Evolutionary conservation across 192 early-diverging fungal species (phyloP).

Genomic region (Globomyces pollinis-pini): DNA sequence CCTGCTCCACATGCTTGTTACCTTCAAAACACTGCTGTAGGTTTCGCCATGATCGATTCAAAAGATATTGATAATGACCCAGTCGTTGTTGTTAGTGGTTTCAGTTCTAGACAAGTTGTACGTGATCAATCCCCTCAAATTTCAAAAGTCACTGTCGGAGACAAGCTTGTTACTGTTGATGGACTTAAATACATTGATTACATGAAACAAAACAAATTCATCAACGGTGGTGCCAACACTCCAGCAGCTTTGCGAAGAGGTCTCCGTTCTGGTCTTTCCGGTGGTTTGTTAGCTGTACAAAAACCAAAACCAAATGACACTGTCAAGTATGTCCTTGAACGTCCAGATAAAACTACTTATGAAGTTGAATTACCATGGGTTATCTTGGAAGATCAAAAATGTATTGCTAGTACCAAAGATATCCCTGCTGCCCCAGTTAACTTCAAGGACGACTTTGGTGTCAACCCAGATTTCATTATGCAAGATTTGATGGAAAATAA

Average conservation of each 20-base stretch:
- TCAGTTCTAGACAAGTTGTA: background rate
- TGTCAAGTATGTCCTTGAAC: constrained; percentile 4
- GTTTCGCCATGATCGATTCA: constrained; percentile 10
- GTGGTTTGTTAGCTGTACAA: no score
- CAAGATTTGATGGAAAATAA: background rate
- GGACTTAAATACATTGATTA: constrained; percentile 5
- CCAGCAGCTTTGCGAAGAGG: constrained; percentile 9
- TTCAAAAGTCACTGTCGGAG: no score
- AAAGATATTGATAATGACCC: constrained; percentile 11
- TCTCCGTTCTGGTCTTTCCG: no score
- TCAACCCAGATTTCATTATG: no score
- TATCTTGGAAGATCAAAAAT: background rate
- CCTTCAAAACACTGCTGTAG: background rate
- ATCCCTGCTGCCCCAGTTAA: no score
- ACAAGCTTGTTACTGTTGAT: constrained; percentile 10
- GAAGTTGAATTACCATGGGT: constrained; percentile 11
- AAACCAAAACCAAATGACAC: constrained; percentile 16
- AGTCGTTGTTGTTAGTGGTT: background rate
- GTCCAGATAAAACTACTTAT: constrained; percentile 2
- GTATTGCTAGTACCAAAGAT: background rate
- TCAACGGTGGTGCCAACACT: constrained; percentile 4
- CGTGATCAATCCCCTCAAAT: background rate
- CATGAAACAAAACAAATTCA: constrained; percentile 1
- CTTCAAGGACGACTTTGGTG: background rate
- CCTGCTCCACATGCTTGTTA: background rate